These are phyloP conservation scores for Hawksworthiomyces lignivorus DNA, from an alignment of 2,329 filamentous ascomycete species.

Conservation along the genomic window DNA sequence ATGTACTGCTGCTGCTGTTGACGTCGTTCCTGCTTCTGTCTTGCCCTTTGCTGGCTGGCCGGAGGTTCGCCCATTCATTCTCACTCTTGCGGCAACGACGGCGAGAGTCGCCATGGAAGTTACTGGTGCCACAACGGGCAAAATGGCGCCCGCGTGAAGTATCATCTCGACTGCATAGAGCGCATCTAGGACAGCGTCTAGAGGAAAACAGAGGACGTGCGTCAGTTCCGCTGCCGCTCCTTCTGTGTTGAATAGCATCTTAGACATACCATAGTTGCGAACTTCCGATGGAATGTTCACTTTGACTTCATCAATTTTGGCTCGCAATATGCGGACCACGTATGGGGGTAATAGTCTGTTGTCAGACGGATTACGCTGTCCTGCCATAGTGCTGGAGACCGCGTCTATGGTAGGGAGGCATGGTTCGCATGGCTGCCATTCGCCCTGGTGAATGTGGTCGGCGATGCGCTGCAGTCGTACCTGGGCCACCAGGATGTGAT, in stretches of 20 bases:
- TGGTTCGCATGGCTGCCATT: slow-evolving; percentile 16
- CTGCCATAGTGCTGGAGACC: too few relatives aligned
- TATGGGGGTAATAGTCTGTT: slow-evolving; percentile 15
- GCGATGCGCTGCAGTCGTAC: slow-evolving; percentile 33
- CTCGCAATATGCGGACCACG: slow-evolving; percentile 17
- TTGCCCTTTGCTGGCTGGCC: too few relatives aligned
- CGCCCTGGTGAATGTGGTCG: slow-evolving; percentile 24
- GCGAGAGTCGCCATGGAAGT: slow-evolving; percentile 4
- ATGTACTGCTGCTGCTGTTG: too few relatives aligned
- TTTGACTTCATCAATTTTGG: slow-evolving; percentile 20
- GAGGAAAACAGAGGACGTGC: too few relatives aligned
- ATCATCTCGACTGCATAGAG: slow-evolving; percentile 28
- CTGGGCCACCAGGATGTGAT: slow-evolving; percentile 38
- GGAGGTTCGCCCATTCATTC: too few relatives aligned
- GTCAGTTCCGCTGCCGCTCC: too few relatives aligned
- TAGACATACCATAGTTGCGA: too few relatives aligned
- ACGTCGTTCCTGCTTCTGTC: too few relatives aligned
- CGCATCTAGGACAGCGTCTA: slow-evolving; percentile 26
- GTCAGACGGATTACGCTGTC: slow-evolving; percentile 11
- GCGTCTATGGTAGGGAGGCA: too few relatives aligned
- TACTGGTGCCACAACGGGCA: slow-evolving; percentile 1
- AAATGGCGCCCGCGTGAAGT: slow-evolving; percentile 28
- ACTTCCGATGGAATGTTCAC: slow-evolving; percentile 17
- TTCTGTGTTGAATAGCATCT: too few relatives aligned
- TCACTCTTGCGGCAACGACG: neutral